These are phyloP conservation scores for Collybiopsis confluens DNA, from an alignment of 768 basidiomycete species.

Conservation along the genomic window DNA sequence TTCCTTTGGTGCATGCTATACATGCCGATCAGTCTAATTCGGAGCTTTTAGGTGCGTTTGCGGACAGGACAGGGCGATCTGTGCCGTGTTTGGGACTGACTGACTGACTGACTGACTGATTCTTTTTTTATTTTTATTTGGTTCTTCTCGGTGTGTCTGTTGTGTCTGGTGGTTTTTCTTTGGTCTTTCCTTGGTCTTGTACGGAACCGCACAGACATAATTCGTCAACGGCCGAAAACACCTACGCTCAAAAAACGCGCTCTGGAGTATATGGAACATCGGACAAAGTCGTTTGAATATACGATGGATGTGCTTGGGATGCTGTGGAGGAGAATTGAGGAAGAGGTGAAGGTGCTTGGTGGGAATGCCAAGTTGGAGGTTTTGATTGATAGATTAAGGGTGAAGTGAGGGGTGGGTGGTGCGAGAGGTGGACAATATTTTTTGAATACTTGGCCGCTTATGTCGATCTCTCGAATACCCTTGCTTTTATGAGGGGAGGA, in stretches of 20 bases:
- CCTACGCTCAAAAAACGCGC: conserved; percentile 77
- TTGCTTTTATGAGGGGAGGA: too few species aligned
- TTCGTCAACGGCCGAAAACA: conserved; percentile 82
- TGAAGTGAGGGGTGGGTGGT: not conserved
- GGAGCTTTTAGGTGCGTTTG: conserved; percentile 54
- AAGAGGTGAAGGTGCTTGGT: conserved; percentile 4
- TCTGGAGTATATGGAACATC: conserved; percentile 70
- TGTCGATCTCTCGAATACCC: too few species aligned
- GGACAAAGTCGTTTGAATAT: conserved; percentile 85
- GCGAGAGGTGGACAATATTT: too few species aligned
- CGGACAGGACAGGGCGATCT: too few species aligned
- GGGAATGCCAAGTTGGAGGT: conserved; percentile 2
- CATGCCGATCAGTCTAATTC: conserved; percentile 71
- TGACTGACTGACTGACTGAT: too few species aligned
- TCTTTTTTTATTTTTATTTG: too few species aligned
- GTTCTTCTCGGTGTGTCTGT: not conserved
- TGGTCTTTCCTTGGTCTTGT: too few species aligned
- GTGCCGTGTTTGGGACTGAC: too few species aligned
- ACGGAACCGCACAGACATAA: conserved; percentile 41
- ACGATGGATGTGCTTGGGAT: conserved; percentile 64
- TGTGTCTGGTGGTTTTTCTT: not conserved
- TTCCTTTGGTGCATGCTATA: conserved; percentile 89
- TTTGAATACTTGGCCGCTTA: too few species aligned
- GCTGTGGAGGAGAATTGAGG: conserved; percentile 39
- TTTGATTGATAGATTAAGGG: conserved; percentile 3